Percentiles rank a stretch among this genome's conserved stretches.
phyloP scores from a whole-genome alignment of 257 asterid genomes.

The Plantago major region DNA sequence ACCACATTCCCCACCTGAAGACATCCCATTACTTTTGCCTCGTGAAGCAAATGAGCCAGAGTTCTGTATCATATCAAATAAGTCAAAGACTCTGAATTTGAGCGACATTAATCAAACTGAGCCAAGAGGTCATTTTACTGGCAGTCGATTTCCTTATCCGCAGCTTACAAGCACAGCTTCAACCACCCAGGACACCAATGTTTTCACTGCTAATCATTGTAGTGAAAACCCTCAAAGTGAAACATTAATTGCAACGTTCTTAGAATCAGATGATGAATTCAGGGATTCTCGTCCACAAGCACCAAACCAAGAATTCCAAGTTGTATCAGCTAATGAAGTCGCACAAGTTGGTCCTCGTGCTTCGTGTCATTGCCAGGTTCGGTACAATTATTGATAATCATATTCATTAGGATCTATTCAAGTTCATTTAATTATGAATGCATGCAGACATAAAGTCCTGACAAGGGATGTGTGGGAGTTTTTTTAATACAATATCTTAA shows the following conservation, averaged over 20 bases:
- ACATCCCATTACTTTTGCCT: conserved; percentile 87
- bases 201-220: conserved; percentile 24
- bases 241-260: conserved; percentile 17
- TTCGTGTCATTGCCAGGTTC: conserved; percentile 81
- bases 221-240: conserved; percentile 19
- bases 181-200: conserved; percentile 21
- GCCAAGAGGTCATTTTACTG: conserved; percentile 24
- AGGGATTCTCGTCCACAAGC: conserved; percentile 49
- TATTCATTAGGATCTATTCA: conserved; percentile 5
- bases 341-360: conserved; percentile 69
- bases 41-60: conserved; percentile 58
- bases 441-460: neutral
- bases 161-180: conserved; percentile 11
- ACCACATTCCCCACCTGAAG: conserved; percentile 62
- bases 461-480: neutral
- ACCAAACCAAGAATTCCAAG: conserved; percentile 46
- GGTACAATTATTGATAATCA: conserved; percentile 14
- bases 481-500: neutral
- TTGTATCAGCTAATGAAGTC: conserved; percentile 39
- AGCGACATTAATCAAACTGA: conserved; percentile 21
- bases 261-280: conserved; percentile 29
- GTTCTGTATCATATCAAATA: conserved; percentile 28
- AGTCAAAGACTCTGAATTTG: conserved; percentile 28
- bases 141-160: conserved; percentile 22
- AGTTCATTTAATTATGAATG: neutral